Evolutionary conservation across 2,329 filamentous ascomycete genomes (phyloP).

Genomic region (Pestalotiopsis sp.): DNA sequence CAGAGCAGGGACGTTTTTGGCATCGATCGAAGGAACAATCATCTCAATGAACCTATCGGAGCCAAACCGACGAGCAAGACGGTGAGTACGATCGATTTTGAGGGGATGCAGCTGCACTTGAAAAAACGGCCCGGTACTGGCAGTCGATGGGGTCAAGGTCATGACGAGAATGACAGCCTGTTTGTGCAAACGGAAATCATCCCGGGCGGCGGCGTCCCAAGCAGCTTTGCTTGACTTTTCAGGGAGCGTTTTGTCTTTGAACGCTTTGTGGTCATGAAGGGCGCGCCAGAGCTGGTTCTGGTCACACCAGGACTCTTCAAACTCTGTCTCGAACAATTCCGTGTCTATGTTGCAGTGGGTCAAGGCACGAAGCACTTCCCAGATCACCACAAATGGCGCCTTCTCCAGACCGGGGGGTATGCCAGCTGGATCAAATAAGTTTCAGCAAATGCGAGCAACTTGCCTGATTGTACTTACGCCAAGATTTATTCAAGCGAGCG

Average conservation of each 20-base stretch:
- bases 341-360: conserved; percentile 46
- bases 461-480: conserved; percentile 24
- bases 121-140: conserved; percentile 42
- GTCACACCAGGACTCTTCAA: conserved; percentile 43
- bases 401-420: conserved; percentile 41
- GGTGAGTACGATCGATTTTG: conserved; percentile 49
- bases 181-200: conserved; percentile 33
- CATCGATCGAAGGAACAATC: conserved; percentile 41
- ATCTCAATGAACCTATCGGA: conserved; percentile 61
- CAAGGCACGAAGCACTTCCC: conserved; percentile 54
- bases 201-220: conserved; percentile 48
- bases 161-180: conserved; percentile 46
- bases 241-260: conserved; percentile 49
- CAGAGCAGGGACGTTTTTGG: neutral
- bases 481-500: conserved; percentile 26
- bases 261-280: conserved; percentile 39
- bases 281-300: conserved; percentile 44
- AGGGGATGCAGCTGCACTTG: conserved; percentile 49
- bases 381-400: conserved; percentile 51
- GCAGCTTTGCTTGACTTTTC: conserved; percentile 42
- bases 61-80: conserved; percentile 57
- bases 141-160: conserved; percentile 37
- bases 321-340: conserved; percentile 32
- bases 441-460: neutral
- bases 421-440: conserved; percentile 17